Conservation (phyloP, 805 yeast genomes). For the Sungouiella blattae region DNA sequence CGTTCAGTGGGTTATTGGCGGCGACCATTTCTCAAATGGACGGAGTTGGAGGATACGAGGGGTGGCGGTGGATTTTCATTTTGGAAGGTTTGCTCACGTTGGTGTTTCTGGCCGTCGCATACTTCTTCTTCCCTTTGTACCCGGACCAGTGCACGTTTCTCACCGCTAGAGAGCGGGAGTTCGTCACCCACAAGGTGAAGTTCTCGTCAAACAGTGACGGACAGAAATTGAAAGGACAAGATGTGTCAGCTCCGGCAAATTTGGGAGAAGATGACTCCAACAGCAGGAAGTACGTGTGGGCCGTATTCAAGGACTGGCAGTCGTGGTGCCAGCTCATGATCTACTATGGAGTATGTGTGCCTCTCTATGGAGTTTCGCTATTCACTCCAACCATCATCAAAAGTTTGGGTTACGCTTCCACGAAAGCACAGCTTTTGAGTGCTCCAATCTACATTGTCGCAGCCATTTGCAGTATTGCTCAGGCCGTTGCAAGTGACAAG, state of each 20-base stretch:
- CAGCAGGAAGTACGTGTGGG: slow-evolving; percentile 12
- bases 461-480: slow-evolving; percentile 24
- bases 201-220: slow-evolving; percentile 6
- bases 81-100: slow-evolving; percentile 14
- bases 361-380: slow-evolving; percentile 37
- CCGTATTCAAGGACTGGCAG: slow-evolving; percentile 26
- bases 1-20: slow-evolving; percentile 73
- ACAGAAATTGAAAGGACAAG: background rate
- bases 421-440: slow-evolving; percentile 41
- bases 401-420: slow-evolving; percentile 40
- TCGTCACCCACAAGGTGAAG: slow-evolving; percentile 10
- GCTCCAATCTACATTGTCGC: slow-evolving; percentile 42
- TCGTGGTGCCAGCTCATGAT: slow-evolving; percentile 23
- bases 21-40: slow-evolving; percentile 57
- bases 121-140: slow-evolving; percentile 9
- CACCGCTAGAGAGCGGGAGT: slow-evolving; percentile 11
- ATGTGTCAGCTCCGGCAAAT: background rate
- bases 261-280: slow-evolving; percentile 12
- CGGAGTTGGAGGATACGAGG: slow-evolving; percentile 21
- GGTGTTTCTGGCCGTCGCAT: slow-evolving; percentile 5
- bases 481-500: slow-evolving; percentile 23
- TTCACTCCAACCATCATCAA: slow-evolving; percentile 45
- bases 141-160: slow-evolving; percentile 10
- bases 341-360: slow-evolving; percentile 28
- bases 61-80: slow-evolving; percentile 17